phyloP scores from a whole-genome alignment of 2,329 filamentous ascomycete genomes.

The Neodidymelliopsis sp. region DNA sequence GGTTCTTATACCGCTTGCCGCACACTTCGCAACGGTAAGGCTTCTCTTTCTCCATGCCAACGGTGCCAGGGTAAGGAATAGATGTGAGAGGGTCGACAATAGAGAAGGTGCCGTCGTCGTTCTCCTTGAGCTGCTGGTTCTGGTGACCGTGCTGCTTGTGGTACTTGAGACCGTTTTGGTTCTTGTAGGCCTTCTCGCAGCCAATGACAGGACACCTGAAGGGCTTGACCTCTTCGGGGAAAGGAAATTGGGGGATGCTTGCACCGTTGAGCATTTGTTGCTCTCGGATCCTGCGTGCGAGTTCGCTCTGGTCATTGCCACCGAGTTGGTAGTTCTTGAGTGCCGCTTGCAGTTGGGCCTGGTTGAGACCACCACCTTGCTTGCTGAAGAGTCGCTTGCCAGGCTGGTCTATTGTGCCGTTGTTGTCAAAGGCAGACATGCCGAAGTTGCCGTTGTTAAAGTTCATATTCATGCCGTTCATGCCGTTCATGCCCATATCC shows the following conservation, averaged over 20 bases:
- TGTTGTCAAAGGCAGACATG: slow-evolving; percentile 50
- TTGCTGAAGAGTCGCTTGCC: slow-evolving; percentile 89
- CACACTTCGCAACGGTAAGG: slow-evolving; percentile 97
- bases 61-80: slow-evolving; percentile 89
- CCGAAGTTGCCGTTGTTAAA: slow-evolving; percentile 51
- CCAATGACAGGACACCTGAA: slow-evolving; percentile 98
- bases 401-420: slow-evolving; percentile 80
- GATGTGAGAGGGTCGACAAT: slow-evolving; percentile 97
- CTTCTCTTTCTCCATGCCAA: slow-evolving; percentile 99
- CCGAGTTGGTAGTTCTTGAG: slow-evolving; percentile 78
- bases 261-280: slow-evolving; percentile 67
- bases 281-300: slow-evolving; percentile 70
- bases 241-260: slow-evolving; percentile 49
- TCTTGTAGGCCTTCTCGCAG: slow-evolving; percentile 99
- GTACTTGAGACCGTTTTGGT: slow-evolving; percentile 97
- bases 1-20: slow-evolving; percentile 98
- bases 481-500: slow-evolving; percentile 40
- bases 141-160: slow-evolving; percentile 89
- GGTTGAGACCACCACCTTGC: slow-evolving; percentile 75
- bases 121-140: slow-evolving; percentile 95
- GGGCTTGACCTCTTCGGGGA: slow-evolving; percentile 89
- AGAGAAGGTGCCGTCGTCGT: slow-evolving; percentile 95
- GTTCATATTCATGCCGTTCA: slow-evolving; percentile 44
- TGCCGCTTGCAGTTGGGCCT: slow-evolving; percentile 75
- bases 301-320: slow-evolving; percentile 68